Evolutionary conservation across 345 rosid species (phyloP).

Genomic region (Pseudoturritis turrita): DNA sequence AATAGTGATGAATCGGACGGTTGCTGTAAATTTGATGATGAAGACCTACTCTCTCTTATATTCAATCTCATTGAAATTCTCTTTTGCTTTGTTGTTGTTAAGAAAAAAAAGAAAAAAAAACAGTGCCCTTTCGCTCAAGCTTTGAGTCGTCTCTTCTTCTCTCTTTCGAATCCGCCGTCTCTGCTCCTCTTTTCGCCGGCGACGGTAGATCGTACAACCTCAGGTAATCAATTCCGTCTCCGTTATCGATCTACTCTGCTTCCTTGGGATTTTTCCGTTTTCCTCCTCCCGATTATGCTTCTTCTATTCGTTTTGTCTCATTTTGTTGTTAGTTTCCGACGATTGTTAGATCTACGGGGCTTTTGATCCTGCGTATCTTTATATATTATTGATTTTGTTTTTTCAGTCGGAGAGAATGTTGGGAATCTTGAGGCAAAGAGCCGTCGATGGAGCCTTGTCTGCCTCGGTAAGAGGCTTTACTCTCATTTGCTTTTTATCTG

Average conservation of each 20-base stretch:
- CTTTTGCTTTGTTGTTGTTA: neutral
- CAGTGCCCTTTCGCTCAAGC: conserved; percentile 29
- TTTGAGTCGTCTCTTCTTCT: conserved; percentile 27
- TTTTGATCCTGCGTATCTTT: neutral
- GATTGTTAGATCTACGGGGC: conserved; percentile 16
- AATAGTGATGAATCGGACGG: conserved; percentile 11
- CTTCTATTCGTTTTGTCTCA: neutral
- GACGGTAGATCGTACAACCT: conserved; percentile 14
- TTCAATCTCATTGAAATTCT: neutral
- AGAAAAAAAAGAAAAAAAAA: neutral
- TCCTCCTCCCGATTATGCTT: neutral
- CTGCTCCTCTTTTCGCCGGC: conserved; percentile 17
- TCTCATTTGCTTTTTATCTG: neutral
- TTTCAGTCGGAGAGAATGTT: conserved; percentile 43
- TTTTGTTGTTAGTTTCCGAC: neutral
- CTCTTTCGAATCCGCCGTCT: conserved; percentile 21
- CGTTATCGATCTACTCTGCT: neutral
- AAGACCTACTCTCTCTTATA: conserved; percentile 8
- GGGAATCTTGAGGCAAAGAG: conserved; percentile 53
- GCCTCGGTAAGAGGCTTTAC: conserved; percentile 19
- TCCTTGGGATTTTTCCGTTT: neutral
- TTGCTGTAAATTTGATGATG: neutral
- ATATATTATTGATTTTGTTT: neutral
- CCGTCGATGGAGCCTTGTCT: conserved; percentile 38
- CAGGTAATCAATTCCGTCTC: conserved; percentile 1